Conservation (phyloP, 768 basidiomycete species). For the Rhodosporidiobolus odoratus region DNA sequence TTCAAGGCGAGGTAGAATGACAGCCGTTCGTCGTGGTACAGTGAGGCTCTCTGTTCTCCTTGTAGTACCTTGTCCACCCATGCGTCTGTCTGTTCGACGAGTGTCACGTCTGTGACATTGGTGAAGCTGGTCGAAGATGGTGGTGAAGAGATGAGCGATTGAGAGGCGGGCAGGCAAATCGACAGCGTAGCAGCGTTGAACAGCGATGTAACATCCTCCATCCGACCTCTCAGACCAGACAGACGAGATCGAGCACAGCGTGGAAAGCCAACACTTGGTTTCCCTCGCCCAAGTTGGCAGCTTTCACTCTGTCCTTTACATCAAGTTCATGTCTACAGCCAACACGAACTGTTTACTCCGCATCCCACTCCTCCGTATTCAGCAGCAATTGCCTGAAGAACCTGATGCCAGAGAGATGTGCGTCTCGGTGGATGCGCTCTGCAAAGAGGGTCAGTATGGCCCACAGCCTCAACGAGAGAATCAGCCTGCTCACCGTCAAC, state of each 20-base stretch:
- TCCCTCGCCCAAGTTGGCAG: too few relatives aligned
- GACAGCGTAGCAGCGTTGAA: conserved; percentile 1
- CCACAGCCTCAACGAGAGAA: too few relatives aligned
- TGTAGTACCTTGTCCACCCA: background rate
- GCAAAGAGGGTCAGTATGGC: background rate
- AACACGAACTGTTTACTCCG: background rate
- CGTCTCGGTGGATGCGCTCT: conserved; percentile 43
- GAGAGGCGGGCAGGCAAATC: background rate
- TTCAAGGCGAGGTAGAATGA: background rate
- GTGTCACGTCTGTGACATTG: background rate
- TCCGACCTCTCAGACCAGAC: background rate
- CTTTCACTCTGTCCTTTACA: background rate
- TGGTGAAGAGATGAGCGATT: background rate
- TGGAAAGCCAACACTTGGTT: background rate
- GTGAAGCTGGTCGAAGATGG: background rate
- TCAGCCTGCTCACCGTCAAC: conserved; percentile 42
- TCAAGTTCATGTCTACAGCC: background rate
- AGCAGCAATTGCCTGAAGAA: conserved; percentile 47
- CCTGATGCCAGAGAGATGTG: conserved; percentile 45
- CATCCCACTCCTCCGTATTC: conserved; percentile 44
- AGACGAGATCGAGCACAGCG: background rate
- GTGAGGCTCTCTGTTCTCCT: background rate
- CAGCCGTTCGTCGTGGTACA: conserved; percentile 5
- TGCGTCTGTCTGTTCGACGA: background rate
- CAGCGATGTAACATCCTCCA: background rate